A percentile compares a stretch with the other conserved stretches of the same genome.
Evolutionary conservation across 805 yeast genomes (phyloP).

Genomic region (Cyberlindnera mycetangii): DNA sequence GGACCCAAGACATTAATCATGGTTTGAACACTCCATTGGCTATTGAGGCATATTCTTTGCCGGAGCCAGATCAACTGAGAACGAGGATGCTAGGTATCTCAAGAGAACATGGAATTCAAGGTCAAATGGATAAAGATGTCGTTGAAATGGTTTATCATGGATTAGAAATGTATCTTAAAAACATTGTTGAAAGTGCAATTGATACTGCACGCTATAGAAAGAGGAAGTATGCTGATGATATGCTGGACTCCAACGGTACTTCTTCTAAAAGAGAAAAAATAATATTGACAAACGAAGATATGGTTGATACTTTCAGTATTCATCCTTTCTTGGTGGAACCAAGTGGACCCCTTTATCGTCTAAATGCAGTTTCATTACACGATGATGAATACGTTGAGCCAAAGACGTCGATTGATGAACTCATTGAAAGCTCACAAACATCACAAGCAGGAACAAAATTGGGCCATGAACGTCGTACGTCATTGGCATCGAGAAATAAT

Average conservation of each 20-base stretch:
- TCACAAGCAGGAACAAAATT: not conserved
- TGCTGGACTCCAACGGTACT: constrained; percentile 1
- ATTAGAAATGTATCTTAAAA: constrained; percentile 74
- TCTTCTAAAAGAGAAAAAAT: constrained; percentile 26
- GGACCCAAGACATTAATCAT: constrained; percentile 91
- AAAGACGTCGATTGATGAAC: constrained; percentile 23
- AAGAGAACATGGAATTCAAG: constrained; percentile 86
- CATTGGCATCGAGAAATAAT: not conserved
- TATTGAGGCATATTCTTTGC: constrained; percentile 74
- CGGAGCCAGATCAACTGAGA: constrained; percentile 69
- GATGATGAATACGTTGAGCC: constrained; percentile 44
- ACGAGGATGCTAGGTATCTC: constrained; percentile 76
- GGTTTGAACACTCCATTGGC: constrained; percentile 81
- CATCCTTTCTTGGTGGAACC: constrained; percentile 70
- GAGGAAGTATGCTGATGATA: constrained; percentile 38
- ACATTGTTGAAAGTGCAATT: constrained; percentile 68
- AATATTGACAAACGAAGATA: constrained; percentile 61
- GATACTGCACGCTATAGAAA: constrained; percentile 67
- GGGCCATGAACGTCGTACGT: constrained; percentile 11
- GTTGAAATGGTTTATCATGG: constrained; percentile 80
- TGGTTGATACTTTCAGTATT: constrained; percentile 59
- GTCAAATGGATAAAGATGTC: constrained; percentile 71
- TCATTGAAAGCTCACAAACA: constrained; percentile 5
- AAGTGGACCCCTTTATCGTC: constrained; percentile 53
- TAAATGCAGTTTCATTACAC: constrained; percentile 46